Conservation (phyloP, 768 basidiomycete species). For the Suillus paluster region DNA sequence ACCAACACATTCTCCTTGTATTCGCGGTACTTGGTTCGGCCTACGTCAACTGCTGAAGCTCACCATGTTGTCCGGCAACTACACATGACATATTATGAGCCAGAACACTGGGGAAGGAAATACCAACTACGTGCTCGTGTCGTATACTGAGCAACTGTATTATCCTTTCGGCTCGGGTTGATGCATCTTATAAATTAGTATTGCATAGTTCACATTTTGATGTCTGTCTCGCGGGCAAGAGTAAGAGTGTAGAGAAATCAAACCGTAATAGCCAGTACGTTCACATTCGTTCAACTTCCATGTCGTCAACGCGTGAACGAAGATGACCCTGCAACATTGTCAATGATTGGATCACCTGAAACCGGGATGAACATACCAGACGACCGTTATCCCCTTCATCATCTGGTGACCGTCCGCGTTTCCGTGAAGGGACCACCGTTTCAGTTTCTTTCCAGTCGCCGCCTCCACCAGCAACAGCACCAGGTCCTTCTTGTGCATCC, state of each 20-base stretch:
- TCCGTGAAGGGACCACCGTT: slow-evolving; percentile 48
- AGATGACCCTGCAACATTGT: slow-evolving; percentile 51
- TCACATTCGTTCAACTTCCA: slow-evolving; percentile 75
- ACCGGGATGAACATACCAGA: slow-evolving; percentile 47
- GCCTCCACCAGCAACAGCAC: slow-evolving; percentile 82
- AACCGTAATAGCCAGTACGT: slow-evolving; percentile 28
- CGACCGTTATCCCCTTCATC: slow-evolving; percentile 68
- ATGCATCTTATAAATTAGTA: slow-evolving; percentile 12
- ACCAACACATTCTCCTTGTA: slow-evolving; percentile 45
- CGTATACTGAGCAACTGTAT: slow-evolving; percentile 44
- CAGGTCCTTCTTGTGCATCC: slow-evolving; percentile 79
- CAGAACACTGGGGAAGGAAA: slow-evolving; percentile 39
- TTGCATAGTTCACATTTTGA: slow-evolving; percentile 18
- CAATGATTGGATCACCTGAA: slow-evolving; percentile 10
- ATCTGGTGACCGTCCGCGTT: slow-evolving; percentile 77
- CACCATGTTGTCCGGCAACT: slow-evolving; percentile 65
- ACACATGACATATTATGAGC: slow-evolving; percentile 58
- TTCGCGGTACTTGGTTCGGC: slow-evolving; percentile 59
- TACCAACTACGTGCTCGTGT: slow-evolving; percentile 53
- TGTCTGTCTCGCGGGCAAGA: slow-evolving; percentile 7
- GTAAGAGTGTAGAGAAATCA: slow-evolving; percentile 19
- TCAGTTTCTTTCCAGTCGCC: slow-evolving; percentile 83
- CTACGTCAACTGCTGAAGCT: slow-evolving; percentile 65
- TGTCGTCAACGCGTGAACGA: slow-evolving; percentile 64
- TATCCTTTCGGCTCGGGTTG: background rate